These are phyloP conservation scores for Elymus sibiricus DNA, from an alignment of 176 grass and related monocot genomes.

Conservation along the genomic window DNA sequence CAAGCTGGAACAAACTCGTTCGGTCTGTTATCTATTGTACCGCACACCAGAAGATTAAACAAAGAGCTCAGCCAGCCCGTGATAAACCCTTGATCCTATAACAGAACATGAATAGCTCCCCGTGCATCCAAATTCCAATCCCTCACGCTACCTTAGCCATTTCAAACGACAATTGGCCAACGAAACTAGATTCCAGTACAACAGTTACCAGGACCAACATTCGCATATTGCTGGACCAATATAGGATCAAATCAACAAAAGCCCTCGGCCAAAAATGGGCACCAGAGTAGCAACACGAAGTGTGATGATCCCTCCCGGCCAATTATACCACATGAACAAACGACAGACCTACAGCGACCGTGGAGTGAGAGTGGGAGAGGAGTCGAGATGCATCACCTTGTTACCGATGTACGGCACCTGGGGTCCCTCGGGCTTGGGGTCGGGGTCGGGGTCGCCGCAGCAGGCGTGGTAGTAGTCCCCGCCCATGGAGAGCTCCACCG, in stretches of 20 bases:
- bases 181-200: background rate
- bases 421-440: slow-evolving; percentile 44
- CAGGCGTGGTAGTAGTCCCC: slow-evolving; percentile 56
- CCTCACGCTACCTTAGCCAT: background rate
- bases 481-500: slow-evolving; percentile 45
- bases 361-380: background rate
- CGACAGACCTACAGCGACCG: background rate
- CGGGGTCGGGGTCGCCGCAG: slow-evolving; percentile 46
- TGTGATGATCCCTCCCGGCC: slow-evolving; percentile 17
- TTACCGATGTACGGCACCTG: slow-evolving; percentile 67
- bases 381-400: slow-evolving; percentile 45
- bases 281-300: background rate
- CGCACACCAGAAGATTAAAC: background rate
- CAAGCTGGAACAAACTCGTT: background rate
- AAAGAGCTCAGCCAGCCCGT: background rate
- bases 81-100: background rate
- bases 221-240: background rate
- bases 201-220: background rate
- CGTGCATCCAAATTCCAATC: background rate
- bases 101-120: background rate
- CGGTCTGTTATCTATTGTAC: background rate
- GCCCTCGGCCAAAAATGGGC: background rate
- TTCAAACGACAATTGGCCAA: slow-evolving; percentile 1
- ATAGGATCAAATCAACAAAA: background rate
- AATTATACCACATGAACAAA: background rate